Conservation (phyloP, 441 rosid genomes). For the Pelargonium myrrhifolium region DNA sequence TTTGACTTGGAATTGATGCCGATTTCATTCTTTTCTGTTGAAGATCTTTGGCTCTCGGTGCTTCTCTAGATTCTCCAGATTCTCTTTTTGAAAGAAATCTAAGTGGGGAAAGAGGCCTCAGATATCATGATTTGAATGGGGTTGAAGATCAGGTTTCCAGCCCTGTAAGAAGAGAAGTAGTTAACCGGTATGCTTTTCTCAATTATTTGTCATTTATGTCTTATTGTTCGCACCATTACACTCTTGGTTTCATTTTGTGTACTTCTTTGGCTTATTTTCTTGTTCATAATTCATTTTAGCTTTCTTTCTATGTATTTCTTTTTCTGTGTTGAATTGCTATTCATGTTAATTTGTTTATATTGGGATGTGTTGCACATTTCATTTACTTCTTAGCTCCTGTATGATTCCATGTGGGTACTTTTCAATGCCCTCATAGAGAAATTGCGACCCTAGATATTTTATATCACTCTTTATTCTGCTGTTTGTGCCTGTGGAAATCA, state of each 20-base stretch:
- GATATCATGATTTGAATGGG: slow-evolving; percentile 32
- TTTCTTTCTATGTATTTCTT: not conserved
- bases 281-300: slow-evolving; percentile 1
- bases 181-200: slow-evolving; percentile 34
- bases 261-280: not conserved
- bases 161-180: slow-evolving; percentile 41
- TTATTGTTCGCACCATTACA: not conserved
- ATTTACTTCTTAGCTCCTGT: not conserved
- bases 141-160: slow-evolving; percentile 33
- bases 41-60: slow-evolving; percentile 22
- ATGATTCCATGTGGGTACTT: not conserved
- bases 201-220: not conserved
- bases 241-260: slow-evolving; percentile 8
- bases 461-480: not conserved
- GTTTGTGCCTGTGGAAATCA: not conserved
- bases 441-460: not conserved
- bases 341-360: not conserved
- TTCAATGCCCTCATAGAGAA: not conserved
- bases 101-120: slow-evolving; percentile 34
- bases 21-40: slow-evolving; percentile 15
- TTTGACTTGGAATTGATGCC: slow-evolving; percentile 15
- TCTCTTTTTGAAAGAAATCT: slow-evolving; percentile 21
- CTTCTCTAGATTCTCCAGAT: slow-evolving; percentile 26
- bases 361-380: not conserved
- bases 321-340: not conserved